These are phyloP conservation scores for Huiozyma naganishii DNA, from an alignment of 805 yeast species.

Conservation along the genomic window DNA sequence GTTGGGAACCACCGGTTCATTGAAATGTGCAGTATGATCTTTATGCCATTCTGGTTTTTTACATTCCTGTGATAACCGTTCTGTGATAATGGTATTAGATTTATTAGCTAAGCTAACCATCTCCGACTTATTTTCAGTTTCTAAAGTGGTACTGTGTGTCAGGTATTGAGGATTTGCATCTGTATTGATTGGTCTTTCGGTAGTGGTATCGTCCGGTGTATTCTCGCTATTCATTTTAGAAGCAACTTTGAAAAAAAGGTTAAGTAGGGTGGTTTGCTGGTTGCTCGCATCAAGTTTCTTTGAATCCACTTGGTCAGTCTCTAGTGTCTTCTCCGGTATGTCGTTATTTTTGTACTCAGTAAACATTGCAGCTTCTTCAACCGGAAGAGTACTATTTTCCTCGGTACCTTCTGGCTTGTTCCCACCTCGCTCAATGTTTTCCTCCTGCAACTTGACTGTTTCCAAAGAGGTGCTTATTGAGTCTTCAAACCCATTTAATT, in stretches of 20 bases:
- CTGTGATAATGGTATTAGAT: conserved; percentile 3
- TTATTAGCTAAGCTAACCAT: conserved; percentile 2
- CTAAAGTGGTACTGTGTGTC: not conserved
- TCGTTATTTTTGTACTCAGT: not conserved
- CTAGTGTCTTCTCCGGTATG: not conserved
- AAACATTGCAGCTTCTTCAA: not conserved
- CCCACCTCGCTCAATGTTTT: not conserved
- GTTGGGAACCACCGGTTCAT: not conserved
- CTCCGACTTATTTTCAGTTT: conserved; percentile 1
- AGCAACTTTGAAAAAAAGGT: conserved; percentile 3
- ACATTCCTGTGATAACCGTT: conserved; percentile 2
- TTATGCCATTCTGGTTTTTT: too few relatives aligned
- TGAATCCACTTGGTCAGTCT: not conserved
- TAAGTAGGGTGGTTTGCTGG: conserved; percentile 1
- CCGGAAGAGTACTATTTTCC: not conserved
- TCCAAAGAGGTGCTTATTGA: not conserved
- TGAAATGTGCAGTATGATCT: too few relatives aligned
- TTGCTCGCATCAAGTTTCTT: not conserved
- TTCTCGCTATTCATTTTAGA: conserved; percentile 1
- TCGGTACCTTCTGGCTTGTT: too few relatives aligned
- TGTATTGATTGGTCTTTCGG: not conserved
- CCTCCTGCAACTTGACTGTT: not conserved
- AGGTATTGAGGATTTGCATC: not conserved
- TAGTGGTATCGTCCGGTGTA: not conserved
- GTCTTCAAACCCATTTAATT: not conserved